Conservation (phyloP, 345 rosid genomes). For the Salix exigua region DNA sequence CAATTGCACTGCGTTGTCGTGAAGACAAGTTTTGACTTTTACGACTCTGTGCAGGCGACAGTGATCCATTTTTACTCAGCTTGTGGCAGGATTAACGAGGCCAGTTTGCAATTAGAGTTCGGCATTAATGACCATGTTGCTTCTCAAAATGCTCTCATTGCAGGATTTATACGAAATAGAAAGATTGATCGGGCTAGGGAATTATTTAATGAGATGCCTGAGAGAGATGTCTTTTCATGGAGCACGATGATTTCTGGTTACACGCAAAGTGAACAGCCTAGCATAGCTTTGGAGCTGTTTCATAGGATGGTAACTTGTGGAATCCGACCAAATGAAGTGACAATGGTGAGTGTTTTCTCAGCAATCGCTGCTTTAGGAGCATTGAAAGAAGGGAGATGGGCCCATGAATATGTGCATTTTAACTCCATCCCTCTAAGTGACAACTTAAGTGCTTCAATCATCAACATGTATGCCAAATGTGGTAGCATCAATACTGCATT, state of each 20-base stretch:
- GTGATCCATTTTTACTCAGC: constrained; percentile 62
- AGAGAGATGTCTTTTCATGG: constrained; percentile 79
- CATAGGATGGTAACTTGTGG: constrained; percentile 51
- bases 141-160: constrained; percentile 64
- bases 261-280: constrained; percentile 50
- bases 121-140: constrained; percentile 50
- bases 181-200: constrained; percentile 53
- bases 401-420: constrained; percentile 41
- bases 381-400: constrained; percentile 58
- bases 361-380: constrained; percentile 59
- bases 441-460: constrained; percentile 70
- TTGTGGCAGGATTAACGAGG: constrained; percentile 48
- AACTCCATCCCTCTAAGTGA: constrained; percentile 49
- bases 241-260: constrained; percentile 74
- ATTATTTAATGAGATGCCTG: constrained; percentile 54
- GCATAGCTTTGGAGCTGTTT: constrained; percentile 54
- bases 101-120: constrained; percentile 52
- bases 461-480: constrained; percentile 95
- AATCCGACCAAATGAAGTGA: constrained; percentile 58
- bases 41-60: constrained; percentile 64
- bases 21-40: constrained; percentile 62
- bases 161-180: constrained; percentile 58
- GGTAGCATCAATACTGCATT: constrained; percentile 65
- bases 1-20: constrained; percentile 53
- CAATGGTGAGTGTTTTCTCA: constrained; percentile 78